Conservation (phyloP, 768 basidiomycete genomes). For the Tulasnella sp. region DNA sequence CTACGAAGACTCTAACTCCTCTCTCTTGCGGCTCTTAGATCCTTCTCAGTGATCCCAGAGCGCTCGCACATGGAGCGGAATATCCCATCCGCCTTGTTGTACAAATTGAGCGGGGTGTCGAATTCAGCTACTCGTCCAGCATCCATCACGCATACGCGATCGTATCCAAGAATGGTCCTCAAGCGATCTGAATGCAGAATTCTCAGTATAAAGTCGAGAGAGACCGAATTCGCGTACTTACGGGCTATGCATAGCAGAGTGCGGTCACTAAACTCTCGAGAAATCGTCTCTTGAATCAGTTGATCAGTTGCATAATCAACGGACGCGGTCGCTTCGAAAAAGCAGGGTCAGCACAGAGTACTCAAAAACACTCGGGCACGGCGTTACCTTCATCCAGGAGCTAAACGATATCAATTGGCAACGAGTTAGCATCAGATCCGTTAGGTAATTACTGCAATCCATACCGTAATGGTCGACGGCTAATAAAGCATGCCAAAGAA, state of each 20-base stretch:
- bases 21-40: constrained; percentile 37
- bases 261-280: constrained; percentile 59
- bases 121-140: constrained; percentile 45
- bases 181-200: constrained; percentile 52
- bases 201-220: background rate
- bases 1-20: background rate
- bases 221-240: constrained; percentile 31
- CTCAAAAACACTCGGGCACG: background rate
- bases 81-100: constrained; percentile 49
- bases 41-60: constrained; percentile 65
- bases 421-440: background rate
- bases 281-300: constrained; percentile 75
- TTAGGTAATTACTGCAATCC: background rate
- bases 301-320: constrained; percentile 86
- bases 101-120: constrained; percentile 67
- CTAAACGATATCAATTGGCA: background rate
- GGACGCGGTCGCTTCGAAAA: constrained; percentile 85
- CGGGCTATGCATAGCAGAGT: constrained; percentile 82
- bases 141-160: constrained; percentile 38
- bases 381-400: background rate
- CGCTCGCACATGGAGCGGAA: constrained; percentile 84
- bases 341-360: background rate
- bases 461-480: background rate
- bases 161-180: constrained; percentile 79
- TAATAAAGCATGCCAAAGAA: background rate